phyloP scores from a whole-genome alignment of 1,284 basidiomycete species.

The Sporisorium iseilematis-ciliati region DNA sequence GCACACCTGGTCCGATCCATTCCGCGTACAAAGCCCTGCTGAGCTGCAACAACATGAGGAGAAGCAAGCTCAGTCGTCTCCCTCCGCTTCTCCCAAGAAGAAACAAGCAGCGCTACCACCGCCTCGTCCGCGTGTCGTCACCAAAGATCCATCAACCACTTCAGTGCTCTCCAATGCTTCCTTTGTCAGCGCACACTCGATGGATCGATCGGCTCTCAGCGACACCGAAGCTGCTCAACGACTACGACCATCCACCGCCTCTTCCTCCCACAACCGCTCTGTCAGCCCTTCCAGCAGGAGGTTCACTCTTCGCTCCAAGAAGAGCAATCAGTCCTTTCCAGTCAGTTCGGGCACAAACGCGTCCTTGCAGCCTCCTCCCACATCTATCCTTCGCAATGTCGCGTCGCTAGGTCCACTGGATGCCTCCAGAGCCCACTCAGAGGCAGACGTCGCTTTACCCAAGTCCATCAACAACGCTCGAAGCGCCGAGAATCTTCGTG shows the following conservation, averaged over 20 bases:
- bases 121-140: slow-evolving; percentile 22
- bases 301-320: slow-evolving; percentile 17
- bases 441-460: neutral
- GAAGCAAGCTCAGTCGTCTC: neutral
- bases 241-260: neutral
- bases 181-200: slow-evolving; percentile 46
- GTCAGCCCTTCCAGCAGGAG: slow-evolving; percentile 26
- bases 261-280: slow-evolving; percentile 19
- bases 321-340: slow-evolving; percentile 37
- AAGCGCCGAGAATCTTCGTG: slow-evolving; percentile 43
- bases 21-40: neutral
- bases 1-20: slow-evolving; percentile 23
- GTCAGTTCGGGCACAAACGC: neutral
- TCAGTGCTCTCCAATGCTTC: slow-evolving; percentile 42
- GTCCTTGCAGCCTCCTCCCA: slow-evolving; percentile 18
- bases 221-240: slow-evolving; percentile 37
- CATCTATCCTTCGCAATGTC: slow-evolving; percentile 18
- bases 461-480: slow-evolving; percentile 22
- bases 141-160: slow-evolving; percentile 37
- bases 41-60: slow-evolving; percentile 1
- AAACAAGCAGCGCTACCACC: slow-evolving; percentile 3
- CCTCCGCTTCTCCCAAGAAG: slow-evolving; percentile 17
- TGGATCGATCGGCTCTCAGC: slow-evolving; percentile 30
- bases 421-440: neutral
- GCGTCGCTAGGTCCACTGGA: neutral